A percentile compares a stretch with the other conserved stretches of the same genome.
phyloP scores from a whole-genome alignment of 2,329 filamentous ascomycete genomes.

The Blastomyces silverae region DNA sequence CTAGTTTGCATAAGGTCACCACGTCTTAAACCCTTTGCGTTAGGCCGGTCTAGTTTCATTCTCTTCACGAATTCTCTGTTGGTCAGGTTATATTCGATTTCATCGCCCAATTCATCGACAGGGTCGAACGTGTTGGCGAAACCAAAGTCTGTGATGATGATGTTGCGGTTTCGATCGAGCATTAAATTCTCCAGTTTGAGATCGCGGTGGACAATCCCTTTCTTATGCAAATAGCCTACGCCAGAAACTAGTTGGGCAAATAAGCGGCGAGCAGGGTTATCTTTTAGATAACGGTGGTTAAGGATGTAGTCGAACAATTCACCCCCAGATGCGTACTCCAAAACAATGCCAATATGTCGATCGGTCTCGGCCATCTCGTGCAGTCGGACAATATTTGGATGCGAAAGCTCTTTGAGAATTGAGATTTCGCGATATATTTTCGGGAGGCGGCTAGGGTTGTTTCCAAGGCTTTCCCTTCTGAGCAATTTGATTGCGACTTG shows the following conservation, averaged over 20 bases:
- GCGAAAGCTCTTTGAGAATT: conserved; percentile 78
- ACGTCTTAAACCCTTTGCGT: conserved; percentile 66
- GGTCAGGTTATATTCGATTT: conserved; percentile 78
- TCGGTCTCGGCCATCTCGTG: conserved; percentile 99
- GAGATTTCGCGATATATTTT: conserved; percentile 98
- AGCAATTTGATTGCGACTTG: conserved; percentile 98
- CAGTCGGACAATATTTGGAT: conserved; percentile 92
- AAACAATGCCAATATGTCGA: conserved; percentile 92
- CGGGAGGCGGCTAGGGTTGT: conserved; percentile 78
- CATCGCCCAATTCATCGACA: conserved; percentile 76
- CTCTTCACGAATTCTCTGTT: conserved; percentile 86
- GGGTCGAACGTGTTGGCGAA: conserved; percentile 98
- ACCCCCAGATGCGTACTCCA: conserved; percentile 95
- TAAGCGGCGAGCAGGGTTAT: conserved; percentile 78
- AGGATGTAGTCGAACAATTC: conserved; percentile 98
- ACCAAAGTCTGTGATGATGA: conserved; percentile 98
- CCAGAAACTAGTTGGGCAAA: conserved; percentile 96
- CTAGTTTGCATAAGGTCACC: conserved; percentile 99
- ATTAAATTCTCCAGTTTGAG: conserved; percentile 93
- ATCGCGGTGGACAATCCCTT: conserved; percentile 95
- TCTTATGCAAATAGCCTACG: conserved; percentile 95
- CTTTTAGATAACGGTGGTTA: conserved; percentile 93
- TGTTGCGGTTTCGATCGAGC: conserved; percentile 92
- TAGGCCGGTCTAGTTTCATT: conserved; percentile 72
- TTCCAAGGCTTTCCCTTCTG: conserved; percentile 79